Conservation (phyloP, 768 basidiomycete genomes). For the Hypholoma fasciculare region DNA sequence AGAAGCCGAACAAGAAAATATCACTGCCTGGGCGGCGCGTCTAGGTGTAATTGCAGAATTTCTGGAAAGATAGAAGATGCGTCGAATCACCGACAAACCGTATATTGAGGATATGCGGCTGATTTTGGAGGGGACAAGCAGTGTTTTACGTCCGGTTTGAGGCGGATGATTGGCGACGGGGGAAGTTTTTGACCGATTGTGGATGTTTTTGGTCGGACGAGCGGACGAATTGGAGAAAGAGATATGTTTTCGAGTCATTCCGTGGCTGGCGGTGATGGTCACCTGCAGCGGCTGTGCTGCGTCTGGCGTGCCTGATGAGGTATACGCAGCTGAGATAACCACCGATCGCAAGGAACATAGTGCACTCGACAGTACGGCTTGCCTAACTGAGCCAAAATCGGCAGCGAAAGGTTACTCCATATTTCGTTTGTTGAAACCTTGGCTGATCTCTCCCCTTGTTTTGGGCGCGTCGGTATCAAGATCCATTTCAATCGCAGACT, state of each 20-base stretch:
- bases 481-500: constrained; percentile 27
- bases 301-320: constrained; percentile 21
- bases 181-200: constrained; percentile 13
- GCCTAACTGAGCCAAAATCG: constrained; percentile 21
- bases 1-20: neutral
- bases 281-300: constrained; percentile 20
- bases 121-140: neutral
- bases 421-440: constrained; percentile 33
- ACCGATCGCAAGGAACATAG: constrained; percentile 34
- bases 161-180: constrained; percentile 13
- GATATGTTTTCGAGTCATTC: constrained; percentile 30
- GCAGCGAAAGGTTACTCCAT: constrained; percentile 29
- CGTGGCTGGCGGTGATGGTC: constrained; percentile 26
- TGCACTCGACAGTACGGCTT: constrained; percentile 16
- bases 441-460: constrained; percentile 32
- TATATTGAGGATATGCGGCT: neutral
- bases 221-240: constrained; percentile 7
- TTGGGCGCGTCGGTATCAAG: constrained; percentile 37
- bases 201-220: constrained; percentile 12
- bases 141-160: constrained; percentile 13
- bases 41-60: neutral
- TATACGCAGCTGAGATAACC: constrained; percentile 28
- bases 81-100: neutral
- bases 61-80: neutral
- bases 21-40: neutral